phyloP scores from a whole-genome alignment of 257 asterid species.

The Nyctanthes arbortristis region DNA sequence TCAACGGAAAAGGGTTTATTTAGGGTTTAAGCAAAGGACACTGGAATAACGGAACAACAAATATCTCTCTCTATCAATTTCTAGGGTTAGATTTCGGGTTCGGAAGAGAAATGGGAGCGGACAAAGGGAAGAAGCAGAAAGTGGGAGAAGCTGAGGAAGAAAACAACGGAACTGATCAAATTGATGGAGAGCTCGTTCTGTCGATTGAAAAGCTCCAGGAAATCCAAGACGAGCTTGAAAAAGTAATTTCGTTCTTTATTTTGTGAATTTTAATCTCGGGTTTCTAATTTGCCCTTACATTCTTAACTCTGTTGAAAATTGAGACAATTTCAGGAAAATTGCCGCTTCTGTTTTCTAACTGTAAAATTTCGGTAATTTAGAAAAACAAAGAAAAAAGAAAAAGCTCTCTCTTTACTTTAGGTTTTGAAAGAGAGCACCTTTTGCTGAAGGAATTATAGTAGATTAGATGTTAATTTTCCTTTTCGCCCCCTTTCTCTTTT shows the following conservation, averaged over 20 bases:
- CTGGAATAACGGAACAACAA: constrained; percentile 9
- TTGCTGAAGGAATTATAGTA: no score
- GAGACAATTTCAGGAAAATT: neutral
- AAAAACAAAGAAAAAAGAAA: neutral
- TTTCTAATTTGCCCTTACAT: neutral
- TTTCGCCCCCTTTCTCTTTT: no score
- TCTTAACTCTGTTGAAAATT: neutral
- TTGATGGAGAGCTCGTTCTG: constrained; percentile 59
- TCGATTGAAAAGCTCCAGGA: constrained; percentile 84
- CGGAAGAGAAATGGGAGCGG: constrained; percentile 58
- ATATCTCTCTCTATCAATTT: neutral
- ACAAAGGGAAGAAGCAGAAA: constrained; percentile 86
- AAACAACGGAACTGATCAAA: constrained; percentile 40
- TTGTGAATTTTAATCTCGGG: neutral
- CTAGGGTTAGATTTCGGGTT: constrained; percentile 17
- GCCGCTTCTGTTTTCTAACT: neutral
- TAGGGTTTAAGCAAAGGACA: constrained; percentile 48
- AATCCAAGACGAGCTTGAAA: constrained; percentile 88
- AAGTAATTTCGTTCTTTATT: constrained; percentile 32
- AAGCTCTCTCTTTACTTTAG: neutral
- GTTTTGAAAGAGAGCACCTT: neutral
- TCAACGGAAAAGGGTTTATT: constrained; percentile 14
- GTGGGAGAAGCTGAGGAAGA: constrained; percentile 50
- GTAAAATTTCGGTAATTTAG: no score
- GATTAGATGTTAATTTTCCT: no score